phyloP scores from a whole-genome alignment of 192 early-diverging fungal species.

The Entomortierella lignicola region DNA sequence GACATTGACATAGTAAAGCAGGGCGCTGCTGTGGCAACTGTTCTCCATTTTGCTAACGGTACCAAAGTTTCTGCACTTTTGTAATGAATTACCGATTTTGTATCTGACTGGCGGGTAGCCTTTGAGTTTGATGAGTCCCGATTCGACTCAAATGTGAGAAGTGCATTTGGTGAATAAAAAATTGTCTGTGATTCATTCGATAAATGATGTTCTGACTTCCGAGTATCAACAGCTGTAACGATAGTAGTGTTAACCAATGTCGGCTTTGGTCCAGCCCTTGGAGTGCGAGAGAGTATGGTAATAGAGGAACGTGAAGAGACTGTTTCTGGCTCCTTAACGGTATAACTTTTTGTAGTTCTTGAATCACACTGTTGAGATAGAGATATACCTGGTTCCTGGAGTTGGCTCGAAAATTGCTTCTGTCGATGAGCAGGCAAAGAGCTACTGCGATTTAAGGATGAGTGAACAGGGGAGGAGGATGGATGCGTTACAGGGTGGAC shows the following conservation, averaged over 20 bases:
- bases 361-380: not conserved
- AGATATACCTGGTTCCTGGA: not conserved
- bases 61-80: not conserved
- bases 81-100: not conserved
- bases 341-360: not conserved
- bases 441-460: slow-evolving; percentile 23
- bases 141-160: too few relatives aligned
- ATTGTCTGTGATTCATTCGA: too few relatives aligned
- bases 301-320: too few relatives aligned
- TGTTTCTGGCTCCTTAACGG: too few relatives aligned
- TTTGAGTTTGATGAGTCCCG: too few relatives aligned
- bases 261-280: too few relatives aligned
- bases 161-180: too few relatives aligned
- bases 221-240: too few relatives aligned
- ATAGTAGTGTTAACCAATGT: too few relatives aligned
- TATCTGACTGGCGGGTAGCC: not conserved
- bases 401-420: slow-evolving; percentile 13
- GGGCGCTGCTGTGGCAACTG: not conserved
- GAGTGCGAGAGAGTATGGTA: too few relatives aligned
- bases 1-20: not conserved
- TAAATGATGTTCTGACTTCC: too few relatives aligned
- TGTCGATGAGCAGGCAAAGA: slow-evolving; percentile 30
- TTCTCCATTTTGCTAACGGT: not conserved
- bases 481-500: not conserved
- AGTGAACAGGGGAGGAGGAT: not conserved